Percentiles rank a stretch among this genome's conserved stretches.
Conservation (phyloP, 78 protist genomes). For the Dictyostelium discoideum region dicty_2.7 NC_007090.3:4513501-4514000, state of each 20-base stretch:
- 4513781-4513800: background rate
- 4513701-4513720: background rate
- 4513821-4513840: background rate
- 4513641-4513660: background rate
- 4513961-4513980: background rate
- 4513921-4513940: background rate
- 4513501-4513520: background rate
- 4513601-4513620: too few species aligned
- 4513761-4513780: background rate
- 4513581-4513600: background rate
- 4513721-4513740: slow-evolving; percentile 12
- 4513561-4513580: background rate
- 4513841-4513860: background rate
- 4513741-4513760: background rate
- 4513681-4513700: background rate
- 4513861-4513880: slow-evolving; percentile 10
- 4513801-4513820: slow-evolving; percentile 7
- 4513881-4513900: background rate
- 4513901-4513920: slow-evolving; percentile 25
- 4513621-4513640: too few species aligned
- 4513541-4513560: background rate
- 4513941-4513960: background rate
- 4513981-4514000: background rate
- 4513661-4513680: background rate
- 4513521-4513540: slow-evolving; percentile 35